Conservation (phyloP, 2,329 filamentous ascomycete species). For the Triangularia setosa region DNA sequence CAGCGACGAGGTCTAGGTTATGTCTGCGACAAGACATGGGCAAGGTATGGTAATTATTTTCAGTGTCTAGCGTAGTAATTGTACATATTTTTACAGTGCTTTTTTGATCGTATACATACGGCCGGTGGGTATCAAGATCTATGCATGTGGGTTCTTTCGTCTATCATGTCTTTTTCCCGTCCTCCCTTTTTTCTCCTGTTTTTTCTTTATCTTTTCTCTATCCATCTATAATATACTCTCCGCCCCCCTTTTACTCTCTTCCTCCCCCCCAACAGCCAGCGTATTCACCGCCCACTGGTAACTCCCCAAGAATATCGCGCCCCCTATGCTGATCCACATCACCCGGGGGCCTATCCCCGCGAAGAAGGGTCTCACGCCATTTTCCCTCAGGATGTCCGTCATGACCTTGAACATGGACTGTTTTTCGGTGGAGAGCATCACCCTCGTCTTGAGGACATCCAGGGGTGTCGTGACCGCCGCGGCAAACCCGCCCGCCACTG, state of each 20-base stretch:
- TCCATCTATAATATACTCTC: background rate
- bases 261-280: conserved; percentile 37
- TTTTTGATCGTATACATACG: background rate
- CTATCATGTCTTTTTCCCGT: background rate
- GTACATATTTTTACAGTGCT: conserved; percentile 13
- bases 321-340: conserved; percentile 92
- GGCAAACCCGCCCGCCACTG: conserved; percentile 76
- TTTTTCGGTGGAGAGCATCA: conserved; percentile 80
- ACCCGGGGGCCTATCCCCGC: conserved; percentile 76
- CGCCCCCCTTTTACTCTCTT: background rate
- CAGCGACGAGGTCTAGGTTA: background rate
- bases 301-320: conserved; percentile 88
- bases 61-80: conserved; percentile 3
- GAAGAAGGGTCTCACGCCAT: conserved; percentile 67
- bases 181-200: background rate
- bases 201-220: background rate
- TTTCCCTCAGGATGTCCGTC: conserved; percentile 58
- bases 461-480: conserved; percentile 87
- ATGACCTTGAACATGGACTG: conserved; percentile 59
- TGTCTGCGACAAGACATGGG: background rate
- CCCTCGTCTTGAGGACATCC: conserved; percentile 92
- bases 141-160: background rate
- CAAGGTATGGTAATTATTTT: conserved; percentile 9
- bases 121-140: background rate
- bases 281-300: conserved; percentile 86